Percentiles rank a stretch among this genome's conserved stretches.
Evolutionary conservation across 805 yeast genomes (phyloP).

Genomic region (Groenewaldozyma salmanticensis): DNA sequence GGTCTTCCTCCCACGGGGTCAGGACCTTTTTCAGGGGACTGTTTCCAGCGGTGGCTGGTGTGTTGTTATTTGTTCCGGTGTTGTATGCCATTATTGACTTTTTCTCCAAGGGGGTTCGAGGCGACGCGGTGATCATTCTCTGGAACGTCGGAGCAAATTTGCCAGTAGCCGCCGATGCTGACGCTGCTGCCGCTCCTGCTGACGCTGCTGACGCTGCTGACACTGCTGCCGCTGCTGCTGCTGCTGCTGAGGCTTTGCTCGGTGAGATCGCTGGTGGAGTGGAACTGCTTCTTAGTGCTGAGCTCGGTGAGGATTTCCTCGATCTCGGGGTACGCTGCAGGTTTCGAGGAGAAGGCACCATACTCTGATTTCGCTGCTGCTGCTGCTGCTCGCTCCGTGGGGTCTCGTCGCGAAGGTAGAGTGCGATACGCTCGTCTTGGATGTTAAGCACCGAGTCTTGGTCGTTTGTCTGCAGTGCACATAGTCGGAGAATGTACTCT

Average conservation of each 20-base stretch:
- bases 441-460: conserved; percentile 42
- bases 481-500: conserved; percentile 53
- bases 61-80: neutral
- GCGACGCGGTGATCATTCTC: conserved; percentile 6
- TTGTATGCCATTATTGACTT: too few relatives aligned
- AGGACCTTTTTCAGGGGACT: conserved; percentile 4
- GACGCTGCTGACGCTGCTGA: neutral
- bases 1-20: conserved; percentile 28
- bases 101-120: conserved; percentile 4
- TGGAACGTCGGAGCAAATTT: conserved; percentile 1
- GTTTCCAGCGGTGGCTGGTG: neutral
- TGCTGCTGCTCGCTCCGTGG: neutral
- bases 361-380: too few relatives aligned
- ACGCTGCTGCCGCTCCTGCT: neutral
- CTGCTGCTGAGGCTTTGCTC: too few relatives aligned
- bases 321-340: neutral
- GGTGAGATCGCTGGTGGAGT: too few relatives aligned
- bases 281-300: too few relatives aligned
- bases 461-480: conserved; percentile 52
- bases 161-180: neutral
- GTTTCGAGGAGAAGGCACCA: neutral
- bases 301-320: neutral
- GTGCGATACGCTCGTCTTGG: conserved; percentile 55
- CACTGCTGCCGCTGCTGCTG: too few relatives aligned
- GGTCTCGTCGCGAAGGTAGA: conserved; percentile 52